Evolutionary conservation across 306 rosid species (phyloP).

Genomic region (Albizia julibrissin): DNA sequence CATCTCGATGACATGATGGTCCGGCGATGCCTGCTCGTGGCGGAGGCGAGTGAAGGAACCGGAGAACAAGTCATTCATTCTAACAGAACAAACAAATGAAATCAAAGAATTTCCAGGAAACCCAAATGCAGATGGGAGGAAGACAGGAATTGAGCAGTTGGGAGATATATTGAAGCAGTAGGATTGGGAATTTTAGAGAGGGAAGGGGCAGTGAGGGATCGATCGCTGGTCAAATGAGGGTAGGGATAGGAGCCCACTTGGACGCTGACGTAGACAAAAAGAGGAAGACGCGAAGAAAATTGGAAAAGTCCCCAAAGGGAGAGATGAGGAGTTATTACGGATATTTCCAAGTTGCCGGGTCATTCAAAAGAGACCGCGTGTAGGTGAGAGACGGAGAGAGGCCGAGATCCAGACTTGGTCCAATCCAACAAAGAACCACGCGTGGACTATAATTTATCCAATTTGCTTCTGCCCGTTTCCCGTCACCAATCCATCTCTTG

Average conservation of each 20-base stretch:
- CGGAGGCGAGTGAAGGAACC: conserved; percentile 79
- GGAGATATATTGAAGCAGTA: neutral
- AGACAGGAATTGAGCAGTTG: neutral
- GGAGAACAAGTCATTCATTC: conserved; percentile 81
- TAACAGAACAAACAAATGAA: neutral
- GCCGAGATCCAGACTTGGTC: neutral
- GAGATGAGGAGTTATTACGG: neutral
- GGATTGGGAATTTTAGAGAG: neutral
- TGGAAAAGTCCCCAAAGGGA: neutral
- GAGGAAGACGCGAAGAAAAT: neutral
- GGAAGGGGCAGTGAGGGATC: neutral
- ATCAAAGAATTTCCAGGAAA: neutral
- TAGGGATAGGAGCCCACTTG: neutral
- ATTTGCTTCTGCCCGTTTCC: neutral
- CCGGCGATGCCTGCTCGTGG: conserved; percentile 54
- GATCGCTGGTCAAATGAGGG: conserved; percentile 4
- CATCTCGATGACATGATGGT: conserved; percentile 79
- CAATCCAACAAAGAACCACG: neutral
- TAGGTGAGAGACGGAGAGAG: too few species aligned
- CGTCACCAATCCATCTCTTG: neutral
- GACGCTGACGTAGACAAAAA: neutral
- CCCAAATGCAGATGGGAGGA: neutral
- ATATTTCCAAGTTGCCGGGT: neutral
- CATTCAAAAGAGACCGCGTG: neutral
- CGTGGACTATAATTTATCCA: neutral